phyloP scores from a whole-genome alignment of 352 stramenopile species.

The Phytopythium boreale region DNA sequence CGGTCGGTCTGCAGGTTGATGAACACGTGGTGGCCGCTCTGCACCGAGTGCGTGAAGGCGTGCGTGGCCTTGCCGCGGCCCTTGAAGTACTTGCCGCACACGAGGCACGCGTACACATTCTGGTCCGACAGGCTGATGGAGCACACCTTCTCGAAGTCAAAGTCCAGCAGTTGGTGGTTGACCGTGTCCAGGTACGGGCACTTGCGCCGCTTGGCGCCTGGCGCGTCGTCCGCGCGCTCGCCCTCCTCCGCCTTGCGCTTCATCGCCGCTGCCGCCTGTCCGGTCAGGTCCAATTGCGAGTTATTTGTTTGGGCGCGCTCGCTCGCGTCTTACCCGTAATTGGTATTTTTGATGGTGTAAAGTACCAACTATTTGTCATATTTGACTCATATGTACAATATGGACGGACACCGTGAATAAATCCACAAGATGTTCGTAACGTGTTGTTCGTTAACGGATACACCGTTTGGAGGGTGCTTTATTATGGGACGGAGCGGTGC shows the following conservation, averaged over 20 bases:
- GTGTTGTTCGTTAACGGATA: background rate
- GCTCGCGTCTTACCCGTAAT: background rate
- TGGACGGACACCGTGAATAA: background rate
- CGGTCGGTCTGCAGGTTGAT: conserved; percentile 94
- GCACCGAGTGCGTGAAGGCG: conserved; percentile 96
- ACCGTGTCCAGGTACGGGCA: conserved; percentile 99
- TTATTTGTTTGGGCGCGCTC: background rate
- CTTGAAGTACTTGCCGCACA: conserved; percentile 99
- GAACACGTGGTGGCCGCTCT: conserved; percentile 97
- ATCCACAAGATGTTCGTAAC: background rate
- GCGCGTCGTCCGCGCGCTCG: conserved; percentile 7
- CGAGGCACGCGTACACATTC: conserved; percentile 98
- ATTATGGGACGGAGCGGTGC: background rate
- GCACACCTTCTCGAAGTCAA: conserved; percentile 99
- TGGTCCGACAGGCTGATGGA: conserved; percentile 94
- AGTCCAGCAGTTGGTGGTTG: conserved; percentile 96
- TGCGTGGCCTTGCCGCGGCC: conserved; percentile 90
- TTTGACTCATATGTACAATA: background rate
- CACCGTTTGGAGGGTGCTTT: background rate
- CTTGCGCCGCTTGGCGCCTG: conserved; percentile 70
- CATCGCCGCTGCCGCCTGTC: conserved; percentile 6
- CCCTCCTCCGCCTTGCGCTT: conserved; percentile 46
- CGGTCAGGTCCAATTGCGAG: background rate
- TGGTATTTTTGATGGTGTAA: background rate
- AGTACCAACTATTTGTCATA: too few relatives aligned